Conservation (phyloP, 1,284 basidiomycete genomes). For the Cutaneotrichosporon cyanovorans region DNA sequence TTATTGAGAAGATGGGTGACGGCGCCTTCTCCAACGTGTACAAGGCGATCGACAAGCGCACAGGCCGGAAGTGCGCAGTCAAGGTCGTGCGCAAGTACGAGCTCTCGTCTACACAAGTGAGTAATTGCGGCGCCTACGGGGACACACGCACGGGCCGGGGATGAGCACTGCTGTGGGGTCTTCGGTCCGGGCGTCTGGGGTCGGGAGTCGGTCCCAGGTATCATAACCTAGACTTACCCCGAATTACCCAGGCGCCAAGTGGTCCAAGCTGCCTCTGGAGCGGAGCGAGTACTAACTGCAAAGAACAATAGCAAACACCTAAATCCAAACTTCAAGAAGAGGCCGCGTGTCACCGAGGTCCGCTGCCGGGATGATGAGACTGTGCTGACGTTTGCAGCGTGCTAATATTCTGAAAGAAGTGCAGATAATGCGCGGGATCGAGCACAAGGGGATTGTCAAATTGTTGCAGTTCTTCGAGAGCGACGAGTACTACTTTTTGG, state of each 20-base stretch:
- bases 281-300: background rate
- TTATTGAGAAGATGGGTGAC: constrained; percentile 92
- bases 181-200: too few species aligned
- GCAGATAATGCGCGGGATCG: constrained; percentile 95
- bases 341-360: constrained; percentile 92
- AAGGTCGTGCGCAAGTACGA: constrained; percentile 98
- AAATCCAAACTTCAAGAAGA: constrained; percentile 83
- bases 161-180: too few species aligned
- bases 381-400: constrained; percentile 55
- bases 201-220: too few species aligned
- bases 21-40: constrained; percentile 99
- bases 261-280: too few species aligned
- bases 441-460: constrained; percentile 84
- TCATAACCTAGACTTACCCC: too few species aligned
- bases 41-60: constrained; percentile 73
- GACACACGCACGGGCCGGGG: constrained; percentile 1
- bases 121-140: constrained; percentile 37
- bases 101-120: constrained; percentile 88
- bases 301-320: constrained; percentile 86
- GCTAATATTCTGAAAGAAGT: constrained; percentile 99
- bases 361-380: background rate
- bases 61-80: constrained; percentile 81
- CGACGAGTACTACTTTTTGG: constrained; percentile 85
- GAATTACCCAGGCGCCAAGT: too few species aligned
- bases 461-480: constrained; percentile 85